These are phyloP conservation scores for Pseudohalonectria lignicola DNA, from an alignment of 2,329 filamentous ascomycete genomes.

Conservation along the genomic window DNA sequence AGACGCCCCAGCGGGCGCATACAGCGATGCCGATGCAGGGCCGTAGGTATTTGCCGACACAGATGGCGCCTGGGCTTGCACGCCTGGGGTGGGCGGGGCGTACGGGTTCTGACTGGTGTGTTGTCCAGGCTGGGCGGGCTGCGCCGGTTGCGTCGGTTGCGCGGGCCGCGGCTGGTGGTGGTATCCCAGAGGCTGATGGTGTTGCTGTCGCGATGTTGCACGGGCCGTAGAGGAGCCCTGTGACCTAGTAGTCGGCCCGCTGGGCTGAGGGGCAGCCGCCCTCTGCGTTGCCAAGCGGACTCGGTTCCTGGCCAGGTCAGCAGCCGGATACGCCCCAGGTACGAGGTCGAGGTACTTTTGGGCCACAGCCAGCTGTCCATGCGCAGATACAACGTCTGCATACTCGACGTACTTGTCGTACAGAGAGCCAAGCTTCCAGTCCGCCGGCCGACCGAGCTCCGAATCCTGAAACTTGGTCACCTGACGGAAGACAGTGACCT, in stretches of 20 bases:
- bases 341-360: slow-evolving; percentile 87
- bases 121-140: no score
- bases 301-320: slow-evolving; percentile 75
- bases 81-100: slow-evolving; percentile 14
- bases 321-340: slow-evolving; percentile 71
- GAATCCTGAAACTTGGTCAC: slow-evolving; percentile 84
- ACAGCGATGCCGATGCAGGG: slow-evolving; percentile 18
- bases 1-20: slow-evolving; percentile 19
- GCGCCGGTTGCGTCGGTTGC: no score
- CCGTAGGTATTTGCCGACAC: slow-evolving; percentile 37
- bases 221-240: no score
- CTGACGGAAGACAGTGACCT: slow-evolving; percentile 92
- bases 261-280: slow-evolving; percentile 20
- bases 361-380: slow-evolving; percentile 77
- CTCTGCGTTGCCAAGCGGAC: slow-evolving; percentile 73
- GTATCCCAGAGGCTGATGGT: slow-evolving; percentile 29
- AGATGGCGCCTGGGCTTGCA: slow-evolving; percentile 11
- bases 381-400: slow-evolving; percentile 83
- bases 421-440: slow-evolving; percentile 79
- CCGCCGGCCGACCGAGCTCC: slow-evolving; percentile 58
- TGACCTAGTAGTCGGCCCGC: no score
- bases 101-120: slow-evolving; percentile 15
- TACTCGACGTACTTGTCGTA: slow-evolving; percentile 98
- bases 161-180: slow-evolving; percentile 27
- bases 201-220: slow-evolving; percentile 25